A percentile compares a stretch with the other conserved stretches of the same genome.
Conservation (phyloP, 768 basidiomycete species). For the Xerocomellus amylosporus region DNA sequence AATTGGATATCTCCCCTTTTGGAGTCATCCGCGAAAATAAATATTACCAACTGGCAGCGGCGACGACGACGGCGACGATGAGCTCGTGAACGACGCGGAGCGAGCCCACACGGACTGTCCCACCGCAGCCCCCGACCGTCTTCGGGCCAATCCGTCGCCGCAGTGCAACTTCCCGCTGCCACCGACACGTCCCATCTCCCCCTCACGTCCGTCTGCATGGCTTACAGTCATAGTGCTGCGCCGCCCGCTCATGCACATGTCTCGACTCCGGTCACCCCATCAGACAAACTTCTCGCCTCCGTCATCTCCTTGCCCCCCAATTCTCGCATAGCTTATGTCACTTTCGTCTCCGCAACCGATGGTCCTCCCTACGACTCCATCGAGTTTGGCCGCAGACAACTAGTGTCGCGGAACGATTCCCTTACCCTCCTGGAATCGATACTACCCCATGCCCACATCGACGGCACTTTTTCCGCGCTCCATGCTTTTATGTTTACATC, state of each 20-base stretch:
- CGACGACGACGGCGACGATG: conserved; percentile 26
- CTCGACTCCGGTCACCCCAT: conserved; percentile 33
- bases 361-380: conserved; percentile 39
- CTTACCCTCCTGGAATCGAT: conserved; percentile 47
- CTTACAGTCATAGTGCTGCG: conserved; percentile 18
- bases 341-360: conserved; percentile 37
- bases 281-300: conserved; percentile 46
- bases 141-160: background rate
- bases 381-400: conserved; percentile 52
- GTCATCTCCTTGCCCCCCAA: conserved; percentile 43
- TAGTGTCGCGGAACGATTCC: conserved; percentile 40
- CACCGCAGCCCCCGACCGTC: background rate
- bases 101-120: conserved; percentile 11
- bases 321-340: conserved; percentile 44
- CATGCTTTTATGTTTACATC: conserved; percentile 58
- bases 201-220: conserved; percentile 22
- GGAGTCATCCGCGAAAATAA: conserved; percentile 10
- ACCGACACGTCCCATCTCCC: conserved; percentile 3
- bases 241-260: conserved; percentile 8
- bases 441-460: conserved; percentile 49
- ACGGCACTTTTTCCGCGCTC: conserved; percentile 42
- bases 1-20: conserved; percentile 23
- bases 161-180: background rate
- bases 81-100: conserved; percentile 22
- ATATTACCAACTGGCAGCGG: conserved; percentile 5